These are phyloP conservation scores for Blastocystis sp. DNA, from an alignment of 352 stramenopile genomes.

Conservation along the genomic window DNA sequence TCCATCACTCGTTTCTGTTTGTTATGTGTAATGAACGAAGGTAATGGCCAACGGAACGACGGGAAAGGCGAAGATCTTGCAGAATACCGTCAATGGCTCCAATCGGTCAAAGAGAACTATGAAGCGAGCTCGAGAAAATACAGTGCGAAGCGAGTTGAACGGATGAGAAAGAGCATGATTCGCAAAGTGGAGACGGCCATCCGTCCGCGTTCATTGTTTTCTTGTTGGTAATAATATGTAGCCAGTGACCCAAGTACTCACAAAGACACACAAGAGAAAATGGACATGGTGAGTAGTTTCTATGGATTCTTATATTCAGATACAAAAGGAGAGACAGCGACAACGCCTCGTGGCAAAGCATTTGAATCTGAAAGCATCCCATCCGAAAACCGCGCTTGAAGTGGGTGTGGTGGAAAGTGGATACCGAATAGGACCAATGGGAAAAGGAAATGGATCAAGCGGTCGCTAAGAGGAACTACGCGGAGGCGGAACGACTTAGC, in stretches of 20 bases:
- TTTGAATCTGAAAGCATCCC: background rate
- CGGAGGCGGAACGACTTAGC: background rate
- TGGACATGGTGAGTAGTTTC: background rate
- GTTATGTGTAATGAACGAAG: background rate
- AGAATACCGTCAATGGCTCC: background rate
- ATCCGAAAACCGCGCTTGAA: background rate
- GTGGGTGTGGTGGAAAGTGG: background rate
- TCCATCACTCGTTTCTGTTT: background rate
- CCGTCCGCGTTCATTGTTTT: background rate
- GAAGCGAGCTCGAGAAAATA: background rate
- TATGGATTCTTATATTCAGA: background rate
- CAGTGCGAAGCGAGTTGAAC: background rate
- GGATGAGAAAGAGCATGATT: background rate
- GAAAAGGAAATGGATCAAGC: slow-evolving; percentile 34
- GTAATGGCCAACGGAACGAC: background rate
- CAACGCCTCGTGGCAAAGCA: slow-evolving; percentile 20
- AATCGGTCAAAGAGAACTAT: background rate
- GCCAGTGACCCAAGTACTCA: background rate
- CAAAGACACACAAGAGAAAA: background rate
- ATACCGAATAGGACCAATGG: background rate
- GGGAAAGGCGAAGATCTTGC: background rate
- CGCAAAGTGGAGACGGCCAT: background rate
- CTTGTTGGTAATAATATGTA: background rate
- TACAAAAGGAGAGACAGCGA: background rate
- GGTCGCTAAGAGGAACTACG: background rate